These are phyloP conservation scores for Diutina pseudorugosa DNA, from an alignment of 1,139 yeast species.

Conservation along the genomic window DNA sequence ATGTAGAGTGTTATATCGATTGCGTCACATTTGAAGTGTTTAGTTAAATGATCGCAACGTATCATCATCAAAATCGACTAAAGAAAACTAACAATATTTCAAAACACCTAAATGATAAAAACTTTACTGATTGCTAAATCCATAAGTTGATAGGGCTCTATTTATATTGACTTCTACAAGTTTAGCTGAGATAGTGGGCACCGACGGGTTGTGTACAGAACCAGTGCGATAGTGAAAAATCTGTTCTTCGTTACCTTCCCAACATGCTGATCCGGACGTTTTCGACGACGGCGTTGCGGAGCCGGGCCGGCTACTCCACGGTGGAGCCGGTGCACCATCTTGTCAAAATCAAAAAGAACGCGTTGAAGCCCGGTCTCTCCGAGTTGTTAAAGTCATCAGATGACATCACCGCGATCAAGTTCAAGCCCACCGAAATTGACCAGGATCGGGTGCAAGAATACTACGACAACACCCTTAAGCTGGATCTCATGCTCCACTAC, in stretches of 20 bases:
- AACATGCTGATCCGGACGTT: slow-evolving; percentile 10
- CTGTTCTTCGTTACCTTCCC: not conserved
- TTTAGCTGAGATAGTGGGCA: not conserved
- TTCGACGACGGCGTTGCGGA: slow-evolving; percentile 24
- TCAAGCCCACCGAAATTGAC: slow-evolving; percentile 54
- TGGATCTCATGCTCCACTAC: slow-evolving; percentile 68
- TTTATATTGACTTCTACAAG: no score
- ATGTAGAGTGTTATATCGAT: no score
- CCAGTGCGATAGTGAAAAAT: not conserved
- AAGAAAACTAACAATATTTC: no score
- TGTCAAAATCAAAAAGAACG: slow-evolving; percentile 60
- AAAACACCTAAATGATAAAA: no score
- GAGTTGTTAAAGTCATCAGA: slow-evolving; percentile 53
- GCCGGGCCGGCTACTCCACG: slow-evolving; percentile 64
- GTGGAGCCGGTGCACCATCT: slow-evolving; percentile 89
- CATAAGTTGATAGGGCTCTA: no score
- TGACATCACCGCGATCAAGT: slow-evolving; percentile 70
- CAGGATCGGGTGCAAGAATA: slow-evolving; percentile 79
- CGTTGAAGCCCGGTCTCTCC: slow-evolving; percentile 57
- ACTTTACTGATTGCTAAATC: no score
- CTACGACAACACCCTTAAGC: slow-evolving; percentile 56
- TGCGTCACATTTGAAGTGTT: no score
- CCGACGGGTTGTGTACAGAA: not conserved
- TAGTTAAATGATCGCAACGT: no score
- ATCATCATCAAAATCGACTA: no score